phyloP scores from a whole-genome alignment of 1,284 basidiomycete species.

The Cystobasidium slooffiae region DNA sequence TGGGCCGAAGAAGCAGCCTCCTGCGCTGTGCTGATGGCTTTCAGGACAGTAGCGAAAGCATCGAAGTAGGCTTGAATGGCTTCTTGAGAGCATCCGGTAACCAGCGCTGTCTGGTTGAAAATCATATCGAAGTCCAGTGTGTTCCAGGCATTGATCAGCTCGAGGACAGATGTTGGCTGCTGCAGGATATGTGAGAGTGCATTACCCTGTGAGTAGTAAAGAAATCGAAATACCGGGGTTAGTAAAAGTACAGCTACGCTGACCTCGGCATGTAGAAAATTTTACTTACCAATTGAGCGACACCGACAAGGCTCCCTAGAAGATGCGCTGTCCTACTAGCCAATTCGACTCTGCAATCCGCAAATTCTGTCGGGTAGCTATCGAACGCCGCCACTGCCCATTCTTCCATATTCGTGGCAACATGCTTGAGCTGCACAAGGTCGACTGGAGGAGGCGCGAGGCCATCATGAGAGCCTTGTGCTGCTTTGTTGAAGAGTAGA shows the following conservation, averaged over 20 bases:
- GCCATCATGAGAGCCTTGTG: not conserved
- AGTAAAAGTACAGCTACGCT: not conserved
- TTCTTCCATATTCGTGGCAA: constrained; percentile 4
- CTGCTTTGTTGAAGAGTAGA: not conserved
- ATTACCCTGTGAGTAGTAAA: constrained; percentile 9
- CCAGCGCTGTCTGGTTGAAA: constrained; percentile 36
- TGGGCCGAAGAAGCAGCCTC: not conserved
- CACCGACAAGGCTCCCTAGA: constrained; percentile 13
- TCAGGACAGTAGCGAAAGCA: not conserved
- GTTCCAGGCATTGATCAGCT: constrained; percentile 15
- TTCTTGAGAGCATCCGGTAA: constrained; percentile 29
- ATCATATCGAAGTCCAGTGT: constrained; percentile 36
- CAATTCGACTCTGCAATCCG: constrained; percentile 27
- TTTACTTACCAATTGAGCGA: constrained; percentile 26
- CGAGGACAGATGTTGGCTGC: not conserved
- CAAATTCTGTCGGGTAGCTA: constrained; percentile 21
- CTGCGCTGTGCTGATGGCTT: not conserved
- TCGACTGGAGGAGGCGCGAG: not conserved
- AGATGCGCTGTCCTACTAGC: constrained; percentile 35
- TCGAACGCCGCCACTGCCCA: constrained; percentile 10
- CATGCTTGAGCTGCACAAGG: not conserved
- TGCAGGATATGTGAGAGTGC: constrained; percentile 17
- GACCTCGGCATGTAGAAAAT: not conserved
- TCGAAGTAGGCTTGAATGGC: constrained; percentile 19
- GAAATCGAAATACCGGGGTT: not conserved